Percentiles rank a stretch among this genome's conserved stretches.
These are phyloP conservation scores for Diaporthe sp. DNA, from an alignment of 2,329 filamentous ascomycete genomes.

Conservation along the genomic window DNA sequence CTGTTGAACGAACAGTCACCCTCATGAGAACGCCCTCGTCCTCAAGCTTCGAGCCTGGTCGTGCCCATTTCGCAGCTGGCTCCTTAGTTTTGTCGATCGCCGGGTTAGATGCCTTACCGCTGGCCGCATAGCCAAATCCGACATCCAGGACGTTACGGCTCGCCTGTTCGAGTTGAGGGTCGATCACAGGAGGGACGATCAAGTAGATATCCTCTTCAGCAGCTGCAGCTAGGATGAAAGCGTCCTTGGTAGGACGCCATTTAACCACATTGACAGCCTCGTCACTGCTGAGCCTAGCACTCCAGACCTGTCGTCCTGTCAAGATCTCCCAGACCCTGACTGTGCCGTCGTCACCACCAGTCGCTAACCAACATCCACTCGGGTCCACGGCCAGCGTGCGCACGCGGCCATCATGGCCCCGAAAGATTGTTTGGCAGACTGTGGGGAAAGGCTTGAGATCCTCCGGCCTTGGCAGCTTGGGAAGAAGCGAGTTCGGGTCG, in stretches of 20 bases:
- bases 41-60: conserved; percentile 80
- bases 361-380: conserved; percentile 86
- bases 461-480: conserved; percentile 92
- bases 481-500: conserved; percentile 90
- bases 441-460: conserved; percentile 97
- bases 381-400: conserved; percentile 88
- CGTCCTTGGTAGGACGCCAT: conserved; percentile 89
- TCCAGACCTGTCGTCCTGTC: conserved; percentile 91
- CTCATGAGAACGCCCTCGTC: conserved; percentile 84
- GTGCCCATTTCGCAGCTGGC: conserved; percentile 83
- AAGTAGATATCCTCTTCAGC: conserved; percentile 89
- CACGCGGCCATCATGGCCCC: conserved; percentile 89
- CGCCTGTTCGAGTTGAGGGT: conserved; percentile 78
- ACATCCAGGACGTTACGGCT: conserved; percentile 84
- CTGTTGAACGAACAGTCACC: conserved; percentile 80
- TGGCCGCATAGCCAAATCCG: conserved; percentile 91
- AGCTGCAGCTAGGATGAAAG: conserved; percentile 84
- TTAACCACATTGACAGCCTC: conserved; percentile 86
- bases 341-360: conserved; percentile 93
- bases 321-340: conserved; percentile 90
- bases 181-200: conserved; percentile 79
- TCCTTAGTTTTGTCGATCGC: conserved; percentile 75
- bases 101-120: conserved; percentile 65
- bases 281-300: conserved; percentile 80
- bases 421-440: conserved; percentile 86